phyloP scores from a whole-genome alignment of 2,329 filamentous ascomycete species.

The Fusarium aywerte region DNA sequence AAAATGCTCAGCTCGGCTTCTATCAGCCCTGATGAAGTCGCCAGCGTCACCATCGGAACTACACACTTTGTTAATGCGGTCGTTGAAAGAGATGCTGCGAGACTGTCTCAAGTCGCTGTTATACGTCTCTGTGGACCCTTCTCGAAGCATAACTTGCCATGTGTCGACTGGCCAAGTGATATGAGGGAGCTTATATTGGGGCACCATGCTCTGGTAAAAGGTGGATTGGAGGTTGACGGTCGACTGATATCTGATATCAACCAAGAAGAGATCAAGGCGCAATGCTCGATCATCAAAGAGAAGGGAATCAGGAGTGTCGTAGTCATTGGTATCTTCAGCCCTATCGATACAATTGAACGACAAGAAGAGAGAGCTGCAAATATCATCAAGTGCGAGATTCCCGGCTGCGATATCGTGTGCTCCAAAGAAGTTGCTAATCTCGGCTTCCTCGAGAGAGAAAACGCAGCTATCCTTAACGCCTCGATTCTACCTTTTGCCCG shows the following conservation, averaged over 20 bases:
- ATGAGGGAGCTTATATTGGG: conserved; percentile 60
- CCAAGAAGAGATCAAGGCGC: conserved; percentile 52
- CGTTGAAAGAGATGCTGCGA: conserved; percentile 61
- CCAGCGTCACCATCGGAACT: conserved; percentile 64
- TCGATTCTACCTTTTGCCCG: conserved; percentile 68
- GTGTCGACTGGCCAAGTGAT: conserved; percentile 64
- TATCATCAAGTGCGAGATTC: conserved; percentile 55
- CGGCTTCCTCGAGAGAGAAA: conserved; percentile 70
- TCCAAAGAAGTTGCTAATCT: conserved; percentile 64
- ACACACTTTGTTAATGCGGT: conserved; percentile 71
- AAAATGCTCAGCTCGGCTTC: conserved; percentile 54
- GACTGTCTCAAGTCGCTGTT: conserved; percentile 63
- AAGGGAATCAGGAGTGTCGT: conserved; percentile 61
- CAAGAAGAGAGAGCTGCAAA: conserved; percentile 62
- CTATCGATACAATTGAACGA: conserved; percentile 59
- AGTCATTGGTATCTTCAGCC: conserved; percentile 62
- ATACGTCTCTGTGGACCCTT: conserved; percentile 66
- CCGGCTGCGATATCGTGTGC: conserved; percentile 59
- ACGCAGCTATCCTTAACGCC: conserved; percentile 72
- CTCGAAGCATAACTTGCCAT: conserved; percentile 61
- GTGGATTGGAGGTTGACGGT: conserved; percentile 65
- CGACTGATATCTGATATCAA: conserved; percentile 58
- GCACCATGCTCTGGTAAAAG: conserved; percentile 58
- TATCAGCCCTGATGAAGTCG: conserved; percentile 53
- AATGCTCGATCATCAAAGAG: conserved; percentile 54